Base-by-base conservation (phyloP, 1,284 basidiomycete genomes). In the Ustilago shanxiensis region DNA sequence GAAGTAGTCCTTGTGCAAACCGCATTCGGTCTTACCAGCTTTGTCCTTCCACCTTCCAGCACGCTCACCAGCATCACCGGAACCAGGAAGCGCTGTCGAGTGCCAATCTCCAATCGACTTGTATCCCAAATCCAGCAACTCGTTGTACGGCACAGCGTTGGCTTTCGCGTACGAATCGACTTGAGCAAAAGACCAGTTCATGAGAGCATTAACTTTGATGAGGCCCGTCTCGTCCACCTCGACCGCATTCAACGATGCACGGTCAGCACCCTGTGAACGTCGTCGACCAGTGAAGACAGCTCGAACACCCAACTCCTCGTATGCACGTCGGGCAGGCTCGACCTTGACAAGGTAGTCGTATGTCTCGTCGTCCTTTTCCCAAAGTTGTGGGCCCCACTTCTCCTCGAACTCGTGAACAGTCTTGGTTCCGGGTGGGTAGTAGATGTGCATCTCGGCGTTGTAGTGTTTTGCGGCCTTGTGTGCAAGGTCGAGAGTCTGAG, bases 311-410 rank as follows among this genome's bases (percentile, higher is more conserved):
- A 97, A 89, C 51, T 91, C 90, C 66, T 91, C 88, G 86, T 99
- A 98, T 16, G 95, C 94, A 37, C 95, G 89, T 35, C 92, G 91
- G 3, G 93, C 94, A 22, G 96, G 95, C 86, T 99, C 97, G 39
- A 97, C 93, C 90, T 99, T 99, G 83, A 98, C 95, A 2, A 91
- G 88, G 86, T 92, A 98, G 86, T 99, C 96, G 83, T 99, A 99
- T 39, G 89, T 89, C 74, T 90, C 90, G 86, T 98, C 96, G 85
- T 97, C 92, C 22, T 87, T 90, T 87, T 95, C 92, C 96, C 97
- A 99, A 52, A 96, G 87, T 77, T 89, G 89, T 79, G 92, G 88
- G 13, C 96, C 96, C 87, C 93, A 91, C 86, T 91, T 91, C 58
- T 86, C 87, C 86, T 95, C 94, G 81, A 98, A 98, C 47, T 93